These are phyloP conservation scores for Rosa persica DNA, from an alignment of 306 rosid species.

Conservation along the genomic window DNA sequence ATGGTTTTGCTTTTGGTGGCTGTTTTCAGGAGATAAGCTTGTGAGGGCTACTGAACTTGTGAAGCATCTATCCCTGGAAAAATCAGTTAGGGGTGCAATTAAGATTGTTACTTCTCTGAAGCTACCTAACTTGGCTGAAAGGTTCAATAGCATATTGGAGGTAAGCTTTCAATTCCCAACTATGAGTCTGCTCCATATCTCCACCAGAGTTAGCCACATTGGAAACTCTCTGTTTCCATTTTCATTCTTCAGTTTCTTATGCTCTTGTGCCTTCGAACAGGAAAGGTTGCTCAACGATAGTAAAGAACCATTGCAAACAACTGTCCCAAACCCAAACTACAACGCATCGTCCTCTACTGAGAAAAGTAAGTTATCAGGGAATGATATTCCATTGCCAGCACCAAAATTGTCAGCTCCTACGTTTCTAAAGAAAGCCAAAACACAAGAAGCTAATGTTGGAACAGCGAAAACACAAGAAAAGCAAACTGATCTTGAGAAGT, in stretches of 20 bases:
- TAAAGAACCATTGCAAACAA: constrained; percentile 35
- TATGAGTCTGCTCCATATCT: background rate
- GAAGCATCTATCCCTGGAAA: constrained; percentile 80
- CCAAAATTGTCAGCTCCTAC: constrained; percentile 58
- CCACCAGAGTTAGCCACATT: background rate
- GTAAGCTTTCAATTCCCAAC: constrained; percentile 39
- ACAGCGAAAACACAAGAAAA: constrained; percentile 24
- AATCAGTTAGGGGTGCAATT: constrained; percentile 88
- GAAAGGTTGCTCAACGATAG: constrained; percentile 61
- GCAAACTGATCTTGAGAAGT: constrained; percentile 37
- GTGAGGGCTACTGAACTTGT: constrained; percentile 87
- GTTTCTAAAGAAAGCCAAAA: constrained; percentile 57
- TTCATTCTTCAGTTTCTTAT: constrained; percentile 23
- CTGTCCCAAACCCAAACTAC: constrained; percentile 30
- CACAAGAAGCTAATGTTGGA: constrained; percentile 47
- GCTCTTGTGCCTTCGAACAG: constrained; percentile 39
- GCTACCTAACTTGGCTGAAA: constrained; percentile 92
- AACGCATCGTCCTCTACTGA: constrained; percentile 34
- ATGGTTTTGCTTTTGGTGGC: constrained; percentile 15
- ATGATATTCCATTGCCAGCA: constrained; percentile 32
- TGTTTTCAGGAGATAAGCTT: constrained; percentile 84
- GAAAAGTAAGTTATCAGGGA: constrained; percentile 35
- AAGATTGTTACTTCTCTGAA: constrained; percentile 86
- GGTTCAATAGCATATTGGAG: constrained; percentile 83
- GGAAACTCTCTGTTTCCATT: background rate